Conservation (phyloP, 1,284 basidiomycete genomes). For the Chondrostereum purpureum region DNA sequence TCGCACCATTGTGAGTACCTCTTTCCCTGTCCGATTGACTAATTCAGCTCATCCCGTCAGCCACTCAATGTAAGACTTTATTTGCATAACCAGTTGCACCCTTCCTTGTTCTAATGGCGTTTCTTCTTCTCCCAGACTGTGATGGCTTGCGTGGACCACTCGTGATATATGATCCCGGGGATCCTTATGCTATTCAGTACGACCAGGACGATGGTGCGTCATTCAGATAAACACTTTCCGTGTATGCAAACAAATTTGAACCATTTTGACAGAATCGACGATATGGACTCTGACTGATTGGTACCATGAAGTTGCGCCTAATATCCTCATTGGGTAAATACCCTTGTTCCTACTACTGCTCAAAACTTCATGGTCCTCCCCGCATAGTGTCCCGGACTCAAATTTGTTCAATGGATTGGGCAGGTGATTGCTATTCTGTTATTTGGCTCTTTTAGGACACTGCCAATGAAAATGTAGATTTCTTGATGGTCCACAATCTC, state of each 20-base stretch:
- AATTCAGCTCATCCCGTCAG: background rate
- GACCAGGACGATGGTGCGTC: slow-evolving; percentile 16
- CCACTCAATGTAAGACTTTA: too few relatives aligned
- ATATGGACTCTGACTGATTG: too few relatives aligned
- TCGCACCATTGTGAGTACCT: slow-evolving; percentile 8
- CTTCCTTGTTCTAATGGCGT: too few relatives aligned
- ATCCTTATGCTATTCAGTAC: slow-evolving; percentile 13
- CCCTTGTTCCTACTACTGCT: too few relatives aligned
- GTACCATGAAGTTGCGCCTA: too few relatives aligned
- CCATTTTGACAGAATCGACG: too few relatives aligned
- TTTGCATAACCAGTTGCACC: too few relatives aligned
- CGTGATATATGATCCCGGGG: slow-evolving; percentile 15
- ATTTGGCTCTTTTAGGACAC: too few relatives aligned
- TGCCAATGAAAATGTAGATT: background rate
- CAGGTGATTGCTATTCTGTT: too few relatives aligned
- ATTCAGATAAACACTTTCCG: background rate
- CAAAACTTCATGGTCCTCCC: background rate
- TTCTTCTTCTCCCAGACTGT: slow-evolving; percentile 21
- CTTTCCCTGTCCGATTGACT: background rate
- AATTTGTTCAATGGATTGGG: background rate
- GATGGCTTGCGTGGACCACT: slow-evolving; percentile 14
- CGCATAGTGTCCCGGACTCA: background rate
- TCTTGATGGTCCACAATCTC: slow-evolving; percentile 13
- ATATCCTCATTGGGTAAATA: too few relatives aligned
- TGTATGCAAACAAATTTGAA: too few relatives aligned